Conservation (phyloP, 2,329 filamentous ascomycete species). For the Epichloe hybrida region DNA sequence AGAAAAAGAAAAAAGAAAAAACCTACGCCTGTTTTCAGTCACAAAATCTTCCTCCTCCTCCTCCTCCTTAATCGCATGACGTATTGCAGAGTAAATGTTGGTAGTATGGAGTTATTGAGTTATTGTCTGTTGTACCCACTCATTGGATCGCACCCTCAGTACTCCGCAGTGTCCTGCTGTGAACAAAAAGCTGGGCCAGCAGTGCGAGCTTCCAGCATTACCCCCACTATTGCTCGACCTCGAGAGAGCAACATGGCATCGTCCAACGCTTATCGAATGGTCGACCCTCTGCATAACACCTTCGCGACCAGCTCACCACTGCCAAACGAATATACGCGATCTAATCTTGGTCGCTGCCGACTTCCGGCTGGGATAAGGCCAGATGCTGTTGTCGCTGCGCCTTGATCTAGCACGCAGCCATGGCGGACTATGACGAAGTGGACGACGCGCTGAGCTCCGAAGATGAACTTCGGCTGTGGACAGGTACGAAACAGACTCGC, state of each 20-base stretch:
- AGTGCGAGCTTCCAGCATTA: not conserved
- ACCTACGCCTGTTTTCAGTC: no score
- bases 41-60: no score
- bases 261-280: not conserved
- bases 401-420: constrained; percentile 22
- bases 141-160: no score
- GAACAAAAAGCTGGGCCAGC: not conserved
- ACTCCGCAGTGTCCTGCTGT: not conserved
- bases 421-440: constrained; percentile 48
- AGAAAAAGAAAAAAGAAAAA: no score
- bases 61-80: not conserved
- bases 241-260: not conserved
- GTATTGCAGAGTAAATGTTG: no score
- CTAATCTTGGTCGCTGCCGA: not conserved
- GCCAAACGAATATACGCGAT: not conserved
- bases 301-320: not conserved
- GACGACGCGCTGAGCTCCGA: constrained; percentile 47
- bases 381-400: constrained; percentile 21
- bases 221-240: not conserved
- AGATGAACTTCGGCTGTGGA: constrained; percentile 80
- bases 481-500: constrained; percentile 39
- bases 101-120: not conserved
- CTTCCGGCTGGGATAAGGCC: constrained; percentile 10
- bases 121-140: not conserved
- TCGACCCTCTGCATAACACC: not conserved